Percentiles rank a stretch among this genome's conserved stretches.
Conservation (phyloP, 768 basidiomycete species). For the Termitomyces sp. region DNA sequence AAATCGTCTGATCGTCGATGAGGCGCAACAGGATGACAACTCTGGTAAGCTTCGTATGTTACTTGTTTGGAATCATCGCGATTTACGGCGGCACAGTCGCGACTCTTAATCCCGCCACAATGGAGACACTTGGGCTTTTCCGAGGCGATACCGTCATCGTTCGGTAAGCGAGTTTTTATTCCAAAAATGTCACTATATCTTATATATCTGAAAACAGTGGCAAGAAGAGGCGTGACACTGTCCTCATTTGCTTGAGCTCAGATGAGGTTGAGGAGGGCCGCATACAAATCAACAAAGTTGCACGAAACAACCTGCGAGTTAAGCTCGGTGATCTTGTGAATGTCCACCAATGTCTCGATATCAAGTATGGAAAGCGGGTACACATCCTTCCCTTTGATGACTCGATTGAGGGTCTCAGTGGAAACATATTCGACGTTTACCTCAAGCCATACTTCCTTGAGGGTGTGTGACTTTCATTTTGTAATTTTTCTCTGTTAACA, state of each 20-base stretch:
- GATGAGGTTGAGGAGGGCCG: conserved; percentile 98
- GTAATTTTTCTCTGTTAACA: not conserved
- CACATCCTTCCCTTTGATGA: conserved; percentile 98
- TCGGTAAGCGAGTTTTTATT: conserved; percentile 48
- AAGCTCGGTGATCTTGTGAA: conserved; percentile 96
- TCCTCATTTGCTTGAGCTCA: conserved; percentile 92
- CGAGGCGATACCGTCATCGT: conserved; percentile 96
- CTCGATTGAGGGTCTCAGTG: conserved; percentile 95
- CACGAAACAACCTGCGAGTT: conserved; percentile 97
- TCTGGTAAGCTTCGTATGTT: conserved; percentile 55
- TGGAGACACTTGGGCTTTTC: conserved; percentile 93
- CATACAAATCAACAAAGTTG: conserved; percentile 99
- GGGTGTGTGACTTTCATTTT: conserved; percentile 38
- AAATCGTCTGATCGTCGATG: conserved; percentile 96
- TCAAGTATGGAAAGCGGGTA: conserved; percentile 98
- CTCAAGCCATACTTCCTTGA: conserved; percentile 99
- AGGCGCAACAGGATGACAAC: conserved; percentile 92
- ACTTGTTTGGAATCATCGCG: not conserved
- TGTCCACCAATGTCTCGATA: conserved; percentile 94
- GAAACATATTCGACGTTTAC: conserved; percentile 98
- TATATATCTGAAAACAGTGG: conserved; percentile 48
- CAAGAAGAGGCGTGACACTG: conserved; percentile 97
- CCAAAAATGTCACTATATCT: not conserved
- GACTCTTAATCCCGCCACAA: conserved; percentile 92
- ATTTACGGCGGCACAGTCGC: conserved; percentile 55